Evolutionary conservation across 305 asterid genomes (phyloP), one percentile per base, ranked within the genome.

Genomic region (Fraxinus albicans): DNA sequence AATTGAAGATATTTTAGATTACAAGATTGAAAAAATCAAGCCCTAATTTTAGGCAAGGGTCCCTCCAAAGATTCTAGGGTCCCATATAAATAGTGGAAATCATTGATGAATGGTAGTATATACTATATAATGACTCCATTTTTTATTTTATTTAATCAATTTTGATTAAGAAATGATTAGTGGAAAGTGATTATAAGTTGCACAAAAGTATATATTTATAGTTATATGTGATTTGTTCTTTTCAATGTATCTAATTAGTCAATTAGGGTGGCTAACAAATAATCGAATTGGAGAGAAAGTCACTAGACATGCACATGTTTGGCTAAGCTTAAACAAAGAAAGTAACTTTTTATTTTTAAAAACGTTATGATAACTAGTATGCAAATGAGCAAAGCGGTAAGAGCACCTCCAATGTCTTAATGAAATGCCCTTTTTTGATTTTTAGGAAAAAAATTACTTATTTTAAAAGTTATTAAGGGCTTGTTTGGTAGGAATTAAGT

Each of bases 51-150:
- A 83, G 82, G 87, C 78, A 67, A 85, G 93, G 91, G 10, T 87
- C 92, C 86, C 63, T 86, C 58, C n/a, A 80, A 86, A 87, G 92
- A 91, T 90, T 86, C 84, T 85, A 84, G 83, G 87, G 73, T 83
- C 87, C 91, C 88, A 80, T 84, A 76, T 84, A 82, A 88, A 47
- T 83, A 84, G 88, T 88, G 90, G 89, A 92, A 91, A 93, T 93
- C 85, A 91, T 91, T 90, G 87, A 85, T 74, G 83, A 80, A 74
- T 83, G 76, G 85, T 38, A 76, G 81, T 36, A 36, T 36, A 36
- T 36, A 36, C 40, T 83, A 87, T 86, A 23, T 83, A 91, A 81
- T 87, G 82, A 58, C 79, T 70, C 69, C 36, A 13, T 47, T 47
- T 47, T 47, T 77, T 80, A 80, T 80, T 21, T 31, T 75, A 81